These are phyloP conservation scores for Tetrastigma voinierianum DNA, from an alignment of 164 flowering plant genomes.

Conservation along the genomic window DNA sequence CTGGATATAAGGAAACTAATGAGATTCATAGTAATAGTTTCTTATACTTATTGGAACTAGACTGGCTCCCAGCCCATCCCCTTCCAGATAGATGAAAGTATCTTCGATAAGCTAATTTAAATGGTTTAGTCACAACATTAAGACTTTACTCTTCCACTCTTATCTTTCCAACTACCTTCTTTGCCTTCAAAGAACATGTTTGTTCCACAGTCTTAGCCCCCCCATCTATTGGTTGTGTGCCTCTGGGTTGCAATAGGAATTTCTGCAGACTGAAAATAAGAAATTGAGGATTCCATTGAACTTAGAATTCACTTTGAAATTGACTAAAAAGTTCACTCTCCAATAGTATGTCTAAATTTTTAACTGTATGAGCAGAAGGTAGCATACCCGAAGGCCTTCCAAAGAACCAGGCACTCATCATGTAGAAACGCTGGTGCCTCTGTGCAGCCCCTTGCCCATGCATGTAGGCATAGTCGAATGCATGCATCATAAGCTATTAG, in stretches of 20 bases:
- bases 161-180: conserved; percentile 70
- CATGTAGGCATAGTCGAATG: conserved; percentile 72
- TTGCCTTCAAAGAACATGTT: conserved; percentile 39
- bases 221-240: conserved; percentile 37
- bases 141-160: conserved; percentile 74
- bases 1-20: no score
- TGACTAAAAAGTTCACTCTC: not conserved
- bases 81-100: not conserved
- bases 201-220: conserved; percentile 40
- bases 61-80: not conserved
- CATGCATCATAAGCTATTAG: conserved; percentile 91
- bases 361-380: not conserved
- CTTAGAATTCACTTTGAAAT: not conserved
- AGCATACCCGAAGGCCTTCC: conserved; percentile 83
- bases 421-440: conserved; percentile 87
- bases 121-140: not conserved
- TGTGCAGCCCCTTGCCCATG: conserved; percentile 79
- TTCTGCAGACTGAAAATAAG: conserved; percentile 55
- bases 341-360: not conserved
- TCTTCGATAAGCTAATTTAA: no score
- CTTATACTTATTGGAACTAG: no score
- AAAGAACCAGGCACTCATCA: conserved; percentile 75
- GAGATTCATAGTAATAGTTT: no score
- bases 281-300: conserved; percentile 2
- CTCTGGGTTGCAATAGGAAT: conserved; percentile 69